Conservation (phyloP, 148 eudicot species). For the Rhododendron kiyosumense region DNA sequence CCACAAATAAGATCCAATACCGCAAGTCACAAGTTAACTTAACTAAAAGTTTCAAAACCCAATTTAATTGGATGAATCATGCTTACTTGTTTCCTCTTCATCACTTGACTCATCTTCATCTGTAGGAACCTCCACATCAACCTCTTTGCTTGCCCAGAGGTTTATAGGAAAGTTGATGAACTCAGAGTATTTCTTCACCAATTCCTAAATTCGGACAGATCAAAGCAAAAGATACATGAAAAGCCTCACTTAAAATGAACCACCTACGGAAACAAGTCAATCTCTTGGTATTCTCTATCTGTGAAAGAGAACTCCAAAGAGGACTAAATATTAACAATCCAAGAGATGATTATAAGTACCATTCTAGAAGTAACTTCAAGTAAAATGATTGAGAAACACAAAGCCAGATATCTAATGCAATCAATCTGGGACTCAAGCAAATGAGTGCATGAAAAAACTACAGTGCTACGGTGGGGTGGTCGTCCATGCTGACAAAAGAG, state of each 20-base stretch:
- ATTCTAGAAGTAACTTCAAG: background rate
- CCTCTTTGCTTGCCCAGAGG: slow-evolving; percentile 94
- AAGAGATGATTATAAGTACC: background rate
- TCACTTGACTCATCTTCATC: slow-evolving; percentile 89
- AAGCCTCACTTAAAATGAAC: background rate
- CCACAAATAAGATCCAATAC: background rate
- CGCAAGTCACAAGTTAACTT: background rate
- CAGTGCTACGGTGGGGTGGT: background rate
- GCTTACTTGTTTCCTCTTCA: slow-evolving; percentile 81
- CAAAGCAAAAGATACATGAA: background rate
- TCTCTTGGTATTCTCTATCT: background rate
- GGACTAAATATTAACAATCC: background rate
- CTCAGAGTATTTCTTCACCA: slow-evolving; percentile 91
- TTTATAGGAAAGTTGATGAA: slow-evolving; percentile 92
- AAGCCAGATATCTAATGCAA: background rate
- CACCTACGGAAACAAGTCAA: background rate
- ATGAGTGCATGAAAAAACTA: background rate
- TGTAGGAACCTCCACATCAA: slow-evolving; percentile 91
- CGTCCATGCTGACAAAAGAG: background rate
- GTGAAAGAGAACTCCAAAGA: background rate
- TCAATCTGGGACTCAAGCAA: background rate
- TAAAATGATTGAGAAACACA: background rate
- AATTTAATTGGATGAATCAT: background rate
- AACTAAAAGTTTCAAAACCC: background rate
- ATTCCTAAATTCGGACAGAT: slow-evolving; percentile 44